These are phyloP conservation scores for Zygoascus biomembranicola DNA, from an alignment of 805 yeast species.

Conservation along the genomic window DNA sequence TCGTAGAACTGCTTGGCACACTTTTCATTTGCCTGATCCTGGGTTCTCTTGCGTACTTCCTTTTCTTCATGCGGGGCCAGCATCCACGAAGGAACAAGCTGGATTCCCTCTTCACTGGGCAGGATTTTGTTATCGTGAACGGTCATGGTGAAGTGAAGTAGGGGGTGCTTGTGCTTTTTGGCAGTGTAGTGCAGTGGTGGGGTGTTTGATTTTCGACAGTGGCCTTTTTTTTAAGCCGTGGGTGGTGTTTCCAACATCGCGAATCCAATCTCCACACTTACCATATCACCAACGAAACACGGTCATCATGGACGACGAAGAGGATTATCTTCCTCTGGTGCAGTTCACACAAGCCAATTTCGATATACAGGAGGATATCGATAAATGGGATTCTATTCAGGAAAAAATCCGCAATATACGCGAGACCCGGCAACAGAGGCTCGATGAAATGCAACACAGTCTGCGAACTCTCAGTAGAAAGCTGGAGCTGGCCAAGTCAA, in stretches of 20 bases:
- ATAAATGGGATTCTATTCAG: constrained; percentile 18
- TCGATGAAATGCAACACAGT: constrained; percentile 12
- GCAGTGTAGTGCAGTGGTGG: neutral
- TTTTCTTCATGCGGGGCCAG: constrained; percentile 32
- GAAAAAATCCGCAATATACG: constrained; percentile 8
- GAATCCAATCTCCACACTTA: neutral
- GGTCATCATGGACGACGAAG: constrained; percentile 6
- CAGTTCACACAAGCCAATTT: constrained; percentile 15
- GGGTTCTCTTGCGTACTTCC: constrained; percentile 26
- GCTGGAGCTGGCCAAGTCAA: constrained; percentile 17
- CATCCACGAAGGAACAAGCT: constrained; percentile 28
- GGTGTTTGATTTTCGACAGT: neutral
- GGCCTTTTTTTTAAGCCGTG: too few species aligned
- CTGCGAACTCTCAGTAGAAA: constrained; percentile 16
- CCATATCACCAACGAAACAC: neutral
- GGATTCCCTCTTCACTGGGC: neutral
- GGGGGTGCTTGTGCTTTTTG: neutral
- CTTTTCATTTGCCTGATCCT: constrained; percentile 25
- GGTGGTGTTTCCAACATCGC: too few species aligned
- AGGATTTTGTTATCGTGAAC: neutral
- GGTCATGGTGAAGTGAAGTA: neutral
- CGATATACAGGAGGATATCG: constrained; percentile 17
- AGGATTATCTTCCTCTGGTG: constrained; percentile 5
- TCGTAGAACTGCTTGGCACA: constrained; percentile 24
- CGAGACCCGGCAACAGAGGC: constrained; percentile 7